phyloP scores from a whole-genome alignment of 2,329 filamentous ascomycete genomes.

The Penicillium sp. region DNA sequence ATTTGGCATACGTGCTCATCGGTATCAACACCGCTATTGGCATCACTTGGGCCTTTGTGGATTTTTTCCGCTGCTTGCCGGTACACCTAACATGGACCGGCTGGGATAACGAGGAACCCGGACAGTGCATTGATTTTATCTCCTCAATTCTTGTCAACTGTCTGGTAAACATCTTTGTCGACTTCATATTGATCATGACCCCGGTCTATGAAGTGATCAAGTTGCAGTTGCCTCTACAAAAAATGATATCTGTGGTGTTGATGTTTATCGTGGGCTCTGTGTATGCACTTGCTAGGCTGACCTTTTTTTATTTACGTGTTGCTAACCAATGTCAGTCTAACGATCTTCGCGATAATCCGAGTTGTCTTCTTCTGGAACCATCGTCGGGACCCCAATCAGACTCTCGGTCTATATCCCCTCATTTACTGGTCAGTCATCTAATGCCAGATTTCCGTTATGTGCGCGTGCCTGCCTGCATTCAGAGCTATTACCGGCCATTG shows the following conservation, averaged over 20 bases:
- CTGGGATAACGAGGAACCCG: slow-evolving; percentile 17
- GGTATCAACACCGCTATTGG: slow-evolving; percentile 16
- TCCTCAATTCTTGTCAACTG: slow-evolving; percentile 18
- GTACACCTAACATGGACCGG: slow-evolving; percentile 17
- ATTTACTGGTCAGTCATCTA: slow-evolving; percentile 30
- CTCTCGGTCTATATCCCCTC: slow-evolving; percentile 23
- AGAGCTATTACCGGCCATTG: slow-evolving; percentile 21
- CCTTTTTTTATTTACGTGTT: background rate
- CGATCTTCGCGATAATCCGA: slow-evolving; percentile 24
- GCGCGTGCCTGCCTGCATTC: slow-evolving; percentile 26
- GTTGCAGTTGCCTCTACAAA: slow-evolving; percentile 16
- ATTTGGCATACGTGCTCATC: slow-evolving; percentile 18
- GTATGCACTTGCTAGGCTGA: background rate
- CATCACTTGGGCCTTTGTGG: slow-evolving; percentile 19
- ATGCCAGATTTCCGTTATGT: slow-evolving; percentile 25
- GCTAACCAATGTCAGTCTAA: slow-evolving; percentile 15
- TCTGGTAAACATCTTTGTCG: slow-evolving; percentile 23
- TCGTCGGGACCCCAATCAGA: slow-evolving; percentile 21
- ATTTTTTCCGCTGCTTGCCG: slow-evolving; percentile 19
- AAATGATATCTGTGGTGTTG: slow-evolving; percentile 17
- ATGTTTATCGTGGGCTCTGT: slow-evolving; percentile 21
- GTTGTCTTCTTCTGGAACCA: slow-evolving; percentile 27
- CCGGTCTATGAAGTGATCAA: slow-evolving; percentile 22
- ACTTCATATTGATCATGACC: slow-evolving; percentile 15
- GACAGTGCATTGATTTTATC: slow-evolving; percentile 22